Evolutionary conservation across 805 yeast genomes (phyloP).

Genomic region (Zygoascus bituminiphila): DNA sequence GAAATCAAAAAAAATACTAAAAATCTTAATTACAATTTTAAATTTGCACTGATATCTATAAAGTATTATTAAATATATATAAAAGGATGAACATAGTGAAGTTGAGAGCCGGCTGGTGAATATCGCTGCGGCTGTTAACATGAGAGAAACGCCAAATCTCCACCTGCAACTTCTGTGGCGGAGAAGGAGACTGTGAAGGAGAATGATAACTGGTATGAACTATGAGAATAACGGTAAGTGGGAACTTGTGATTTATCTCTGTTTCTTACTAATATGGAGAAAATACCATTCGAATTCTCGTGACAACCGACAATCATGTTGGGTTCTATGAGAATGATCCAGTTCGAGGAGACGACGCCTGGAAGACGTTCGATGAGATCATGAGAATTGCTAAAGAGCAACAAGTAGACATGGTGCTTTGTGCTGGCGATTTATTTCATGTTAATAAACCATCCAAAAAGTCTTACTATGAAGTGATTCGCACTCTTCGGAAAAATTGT

Average conservation of each 20-base stretch:
- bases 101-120: background rate
- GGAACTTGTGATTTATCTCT: too few relatives aligned
- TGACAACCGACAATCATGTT: slow-evolving; percentile 95
- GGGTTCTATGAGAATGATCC: slow-evolving; percentile 90
- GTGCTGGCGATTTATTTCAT: slow-evolving; percentile 91
- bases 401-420: slow-evolving; percentile 70
- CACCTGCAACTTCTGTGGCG: too few relatives aligned
- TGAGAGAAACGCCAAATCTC: background rate
- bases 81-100: too few relatives aligned
- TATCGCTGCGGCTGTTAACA: background rate
- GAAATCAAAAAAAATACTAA: too few relatives aligned
- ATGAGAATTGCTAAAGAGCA: slow-evolving; percentile 55
- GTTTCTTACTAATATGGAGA: background rate
- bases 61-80: too few relatives aligned
- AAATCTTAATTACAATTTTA: too few relatives aligned
- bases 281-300: slow-evolving; percentile 65
- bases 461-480: slow-evolving; percentile 74
- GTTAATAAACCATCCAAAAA: slow-evolving; percentile 82
- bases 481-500: slow-evolving; percentile 59
- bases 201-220: background rate
- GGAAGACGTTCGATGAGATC: slow-evolving; percentile 81
- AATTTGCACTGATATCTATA: too few relatives aligned
- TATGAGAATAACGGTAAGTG: background rate
- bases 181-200: too few relatives aligned
- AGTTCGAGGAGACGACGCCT: slow-evolving; percentile 80